These are phyloP conservation scores for Eucalyptus virginea DNA, from an alignment of 345 rosid species.

Conservation along the genomic window DNA sequence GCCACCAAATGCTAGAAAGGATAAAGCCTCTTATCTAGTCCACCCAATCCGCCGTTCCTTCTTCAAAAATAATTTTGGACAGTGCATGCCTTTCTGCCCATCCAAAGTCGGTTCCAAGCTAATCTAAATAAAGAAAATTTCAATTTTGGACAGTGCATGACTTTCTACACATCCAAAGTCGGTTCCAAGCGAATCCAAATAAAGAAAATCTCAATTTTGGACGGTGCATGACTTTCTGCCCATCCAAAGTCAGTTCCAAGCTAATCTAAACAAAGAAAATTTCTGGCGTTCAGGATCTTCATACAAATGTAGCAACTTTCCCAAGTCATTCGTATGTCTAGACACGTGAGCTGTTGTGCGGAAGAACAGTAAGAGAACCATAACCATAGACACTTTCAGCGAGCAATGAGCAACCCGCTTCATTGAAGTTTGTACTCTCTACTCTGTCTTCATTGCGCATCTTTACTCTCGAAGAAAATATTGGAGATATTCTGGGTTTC, in stretches of 20 bases:
- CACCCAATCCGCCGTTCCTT: not conserved
- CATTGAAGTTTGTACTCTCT: not conserved
- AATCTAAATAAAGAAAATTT: not conserved
- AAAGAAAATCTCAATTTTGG: not conserved
- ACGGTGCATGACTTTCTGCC: not conserved
- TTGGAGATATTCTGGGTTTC: no score
- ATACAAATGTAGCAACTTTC: not conserved
- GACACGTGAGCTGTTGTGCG: not conserved
- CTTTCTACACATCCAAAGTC: not conserved
- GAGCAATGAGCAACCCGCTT: not conserved
- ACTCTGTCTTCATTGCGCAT: not conserved
- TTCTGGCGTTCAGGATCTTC: not conserved
- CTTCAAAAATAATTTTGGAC: not conserved
- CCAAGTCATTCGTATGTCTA: not conserved
- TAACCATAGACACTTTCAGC: not conserved
- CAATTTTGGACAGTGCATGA: not conserved
- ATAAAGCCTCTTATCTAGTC: not conserved
- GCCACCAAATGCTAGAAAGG: not conserved
- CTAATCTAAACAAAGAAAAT: not conserved
- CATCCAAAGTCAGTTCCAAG: not conserved
- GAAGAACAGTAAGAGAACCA: not conserved
- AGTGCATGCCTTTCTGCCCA: not conserved
- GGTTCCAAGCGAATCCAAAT: not conserved
- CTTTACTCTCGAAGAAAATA: not conserved
- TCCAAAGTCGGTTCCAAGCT: not conserved